phyloP scores from a whole-genome alignment of 176 grass and related monocot species.

The Ensete glaucum region DNA sequence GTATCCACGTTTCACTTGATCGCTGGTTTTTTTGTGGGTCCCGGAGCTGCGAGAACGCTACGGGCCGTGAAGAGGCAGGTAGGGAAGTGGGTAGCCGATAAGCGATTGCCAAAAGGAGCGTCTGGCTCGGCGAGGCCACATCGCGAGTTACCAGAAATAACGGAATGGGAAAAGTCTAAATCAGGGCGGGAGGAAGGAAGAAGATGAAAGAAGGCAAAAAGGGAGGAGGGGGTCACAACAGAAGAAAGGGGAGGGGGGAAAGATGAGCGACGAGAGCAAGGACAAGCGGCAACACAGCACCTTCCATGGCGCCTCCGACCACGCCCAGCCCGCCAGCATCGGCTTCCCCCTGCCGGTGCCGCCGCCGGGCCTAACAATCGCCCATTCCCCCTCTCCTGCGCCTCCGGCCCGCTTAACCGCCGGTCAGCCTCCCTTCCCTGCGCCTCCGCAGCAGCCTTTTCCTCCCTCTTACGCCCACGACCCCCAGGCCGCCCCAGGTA shows the following conservation, averaged over 20 bases:
- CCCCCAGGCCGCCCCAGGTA: constrained; percentile 52
- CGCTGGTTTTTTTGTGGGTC: no score
- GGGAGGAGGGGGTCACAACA: background rate
- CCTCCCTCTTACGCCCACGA: constrained; percentile 35
- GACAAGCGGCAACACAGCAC: constrained; percentile 42
- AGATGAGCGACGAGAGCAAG: constrained; percentile 19
- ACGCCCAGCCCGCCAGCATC: constrained; percentile 48
- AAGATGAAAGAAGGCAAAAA: background rate
- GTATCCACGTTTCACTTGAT: no score
- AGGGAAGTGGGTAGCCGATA: no score
- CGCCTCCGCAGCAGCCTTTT: constrained; percentile 18
- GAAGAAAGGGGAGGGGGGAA: constrained; percentile 10
- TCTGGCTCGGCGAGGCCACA: no score
- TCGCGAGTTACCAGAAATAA: no score
- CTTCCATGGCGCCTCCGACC: constrained; percentile 52
- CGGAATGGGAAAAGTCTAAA: background rate
- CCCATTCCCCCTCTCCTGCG: background rate
- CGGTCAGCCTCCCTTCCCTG: background rate
- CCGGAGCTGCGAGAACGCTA: no score
- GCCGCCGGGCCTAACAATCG: constrained; percentile 34
- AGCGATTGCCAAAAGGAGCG: no score
- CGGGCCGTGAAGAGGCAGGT: no score
- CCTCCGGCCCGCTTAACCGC: constrained; percentile 29
- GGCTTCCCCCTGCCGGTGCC: constrained; percentile 62
- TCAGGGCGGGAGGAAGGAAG: background rate